A percentile compares a stretch with the other conserved stretches of the same genome.
Evolutionary conservation across 2,329 filamentous ascomycete genomes (phyloP).

Genomic region (Pseudogymnoascus sp.): DNA sequence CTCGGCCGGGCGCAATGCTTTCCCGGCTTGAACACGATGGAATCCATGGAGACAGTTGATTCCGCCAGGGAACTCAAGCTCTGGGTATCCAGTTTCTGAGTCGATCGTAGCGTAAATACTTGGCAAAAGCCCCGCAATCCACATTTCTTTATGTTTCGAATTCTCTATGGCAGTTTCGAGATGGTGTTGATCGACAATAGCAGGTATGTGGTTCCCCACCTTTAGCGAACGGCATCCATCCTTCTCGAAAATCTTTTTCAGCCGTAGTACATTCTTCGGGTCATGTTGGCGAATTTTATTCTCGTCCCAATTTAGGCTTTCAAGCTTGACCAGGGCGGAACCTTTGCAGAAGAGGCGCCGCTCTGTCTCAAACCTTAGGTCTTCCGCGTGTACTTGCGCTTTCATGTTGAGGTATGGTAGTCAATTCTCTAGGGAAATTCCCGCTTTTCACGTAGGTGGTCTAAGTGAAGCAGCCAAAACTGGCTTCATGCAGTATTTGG

Average conservation of each 20-base stretch:
- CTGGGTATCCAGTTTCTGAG: not conserved
- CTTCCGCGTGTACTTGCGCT: conserved; percentile 14
- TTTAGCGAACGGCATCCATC: conserved; percentile 13
- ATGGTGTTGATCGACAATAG: conserved; percentile 86
- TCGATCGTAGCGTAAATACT: no score
- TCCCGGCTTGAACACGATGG: conserved; percentile 17
- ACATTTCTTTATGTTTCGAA: no score
- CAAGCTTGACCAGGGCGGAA: conserved; percentile 15
- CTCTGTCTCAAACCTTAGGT: conserved; percentile 15
- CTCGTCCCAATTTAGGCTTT: conserved; percentile 15
- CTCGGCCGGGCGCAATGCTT: conserved; percentile 13
- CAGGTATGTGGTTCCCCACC: conserved; percentile 34
- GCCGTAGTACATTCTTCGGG: no score
- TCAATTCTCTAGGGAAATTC: not conserved
- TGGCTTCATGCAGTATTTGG: conserved; percentile 14
- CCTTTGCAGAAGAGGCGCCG: conserved; percentile 14
- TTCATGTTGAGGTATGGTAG: not conserved
- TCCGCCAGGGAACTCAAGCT: not conserved
- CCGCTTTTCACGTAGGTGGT: conserved; percentile 8
- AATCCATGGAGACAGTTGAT: conserved; percentile 16
- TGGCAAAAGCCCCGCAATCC: no score
- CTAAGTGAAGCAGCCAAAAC: conserved; percentile 8
- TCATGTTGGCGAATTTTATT: conserved; percentile 8
- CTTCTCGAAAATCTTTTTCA: no score
- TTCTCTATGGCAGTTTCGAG: conserved; percentile 74